phyloP scores from a whole-genome alignment of 177 flowering plant species.

The Telopea speciosissima region DNA sequence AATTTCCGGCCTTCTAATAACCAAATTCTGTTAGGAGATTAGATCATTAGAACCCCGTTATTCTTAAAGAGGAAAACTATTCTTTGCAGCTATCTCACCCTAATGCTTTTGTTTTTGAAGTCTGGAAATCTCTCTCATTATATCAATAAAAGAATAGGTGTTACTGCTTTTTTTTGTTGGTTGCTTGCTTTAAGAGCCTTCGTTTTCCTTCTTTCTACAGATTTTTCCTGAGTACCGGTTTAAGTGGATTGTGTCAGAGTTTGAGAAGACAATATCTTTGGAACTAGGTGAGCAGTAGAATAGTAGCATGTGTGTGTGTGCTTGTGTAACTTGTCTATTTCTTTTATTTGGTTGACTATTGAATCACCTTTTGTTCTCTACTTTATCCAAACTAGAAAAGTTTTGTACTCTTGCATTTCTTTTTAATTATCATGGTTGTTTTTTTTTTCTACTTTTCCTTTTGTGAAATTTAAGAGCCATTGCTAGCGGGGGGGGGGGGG shows the following conservation, averaged over 20 bases:
- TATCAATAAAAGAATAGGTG: background rate
- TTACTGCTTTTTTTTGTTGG: background rate
- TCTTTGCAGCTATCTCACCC: background rate
- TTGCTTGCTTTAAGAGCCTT: background rate
- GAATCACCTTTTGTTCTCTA: background rate
- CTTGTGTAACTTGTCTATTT: background rate
- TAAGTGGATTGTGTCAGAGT: constrained; percentile 68
- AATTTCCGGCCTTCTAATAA: too few species aligned
- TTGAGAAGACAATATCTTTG: constrained; percentile 46
- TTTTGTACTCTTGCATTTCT: background rate
- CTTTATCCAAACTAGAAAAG: background rate
- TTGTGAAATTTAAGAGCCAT: background rate
- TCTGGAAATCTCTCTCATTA: background rate
- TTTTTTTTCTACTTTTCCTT: background rate
- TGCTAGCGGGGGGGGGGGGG: too few species aligned
- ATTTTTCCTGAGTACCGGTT: constrained; percentile 88
- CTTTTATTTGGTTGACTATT: background rate
- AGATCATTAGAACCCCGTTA: too few species aligned
- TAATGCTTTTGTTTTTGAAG: background rate
- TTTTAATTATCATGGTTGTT: background rate
- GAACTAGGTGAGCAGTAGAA: constrained; percentile 73
- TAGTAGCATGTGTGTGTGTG: background rate
- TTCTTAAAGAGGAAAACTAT: background rate
- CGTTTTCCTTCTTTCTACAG: constrained; percentile 33
- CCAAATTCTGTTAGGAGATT: too few species aligned